Conservation (phyloP, 345 rosid species). For the Fremontodendron californicum region DNA sequence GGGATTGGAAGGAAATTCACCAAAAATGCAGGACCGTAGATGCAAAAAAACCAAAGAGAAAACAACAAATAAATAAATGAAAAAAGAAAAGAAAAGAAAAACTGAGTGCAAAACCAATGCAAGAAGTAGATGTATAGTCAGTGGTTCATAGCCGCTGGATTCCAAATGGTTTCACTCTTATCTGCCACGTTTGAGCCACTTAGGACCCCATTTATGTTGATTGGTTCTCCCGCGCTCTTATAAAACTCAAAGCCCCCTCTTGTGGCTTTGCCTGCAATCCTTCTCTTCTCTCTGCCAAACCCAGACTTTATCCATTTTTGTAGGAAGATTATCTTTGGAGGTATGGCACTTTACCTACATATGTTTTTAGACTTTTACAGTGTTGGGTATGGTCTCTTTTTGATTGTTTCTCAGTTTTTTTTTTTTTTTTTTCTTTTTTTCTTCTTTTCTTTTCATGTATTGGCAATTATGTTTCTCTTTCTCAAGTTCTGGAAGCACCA, state of each 20-base stretch:
- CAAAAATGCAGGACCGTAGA: slow-evolving; percentile 4
- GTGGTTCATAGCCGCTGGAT: slow-evolving; percentile 33
- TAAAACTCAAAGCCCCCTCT: slow-evolving; percentile 10
- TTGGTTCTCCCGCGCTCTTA: slow-evolving; percentile 49
- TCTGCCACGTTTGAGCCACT: slow-evolving; percentile 55
- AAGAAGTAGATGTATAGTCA: too few species aligned
- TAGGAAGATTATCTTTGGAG: neutral
- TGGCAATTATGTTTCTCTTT: neutral
- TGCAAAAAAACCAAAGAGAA: too few species aligned
- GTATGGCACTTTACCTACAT: neutral
- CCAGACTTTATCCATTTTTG: neutral
- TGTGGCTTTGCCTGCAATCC: neutral
- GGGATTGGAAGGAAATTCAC: neutral
- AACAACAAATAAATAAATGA: too few species aligned
- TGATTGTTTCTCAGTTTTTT: neutral
- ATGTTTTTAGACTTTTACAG: neutral
- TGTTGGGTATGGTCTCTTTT: neutral
- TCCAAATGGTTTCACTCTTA: slow-evolving; percentile 35
- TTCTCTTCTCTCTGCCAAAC: neutral
- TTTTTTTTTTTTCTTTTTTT: too few species aligned
- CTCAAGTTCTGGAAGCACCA: neutral
- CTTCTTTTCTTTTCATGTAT: neutral
- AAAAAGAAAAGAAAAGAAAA: too few species aligned
- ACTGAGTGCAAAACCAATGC: too few species aligned
- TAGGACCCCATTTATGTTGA: slow-evolving; percentile 23